These are phyloP conservation scores for Acanthochlamys bracteata DNA, from an alignment of 106 monocot species.

Conservation along the genomic window DNA sequence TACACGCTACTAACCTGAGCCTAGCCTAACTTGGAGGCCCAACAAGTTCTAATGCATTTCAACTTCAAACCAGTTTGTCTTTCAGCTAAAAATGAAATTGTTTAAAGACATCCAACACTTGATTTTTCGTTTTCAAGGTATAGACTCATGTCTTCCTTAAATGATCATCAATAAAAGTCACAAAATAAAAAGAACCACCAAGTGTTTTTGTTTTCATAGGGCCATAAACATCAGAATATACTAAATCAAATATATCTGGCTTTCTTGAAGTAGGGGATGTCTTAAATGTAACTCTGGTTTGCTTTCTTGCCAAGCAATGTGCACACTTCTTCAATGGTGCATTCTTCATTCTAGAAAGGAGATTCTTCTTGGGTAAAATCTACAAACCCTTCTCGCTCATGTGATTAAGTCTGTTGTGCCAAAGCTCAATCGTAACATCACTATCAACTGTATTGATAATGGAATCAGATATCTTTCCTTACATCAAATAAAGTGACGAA, in stretches of 20 bases:
- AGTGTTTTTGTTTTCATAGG: background rate
- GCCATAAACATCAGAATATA: background rate
- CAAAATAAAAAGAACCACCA: background rate
- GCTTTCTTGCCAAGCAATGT: background rate
- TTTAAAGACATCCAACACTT: background rate
- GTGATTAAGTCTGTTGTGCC: background rate
- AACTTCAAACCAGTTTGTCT: background rate
- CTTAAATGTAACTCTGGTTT: background rate
- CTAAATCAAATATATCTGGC: background rate
- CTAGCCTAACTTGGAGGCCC: too few relatives aligned
- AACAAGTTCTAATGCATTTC: constrained; percentile 1
- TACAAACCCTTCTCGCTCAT: background rate
- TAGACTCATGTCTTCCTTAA: background rate
- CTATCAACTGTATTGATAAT: background rate
- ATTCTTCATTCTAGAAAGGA: background rate
- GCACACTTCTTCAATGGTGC: background rate
- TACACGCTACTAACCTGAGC: too few relatives aligned
- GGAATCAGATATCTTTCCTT: background rate
- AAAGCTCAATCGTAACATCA: background rate
- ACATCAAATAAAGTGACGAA: background rate
- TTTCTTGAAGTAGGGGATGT: background rate
- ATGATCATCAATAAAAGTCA: constrained; percentile 1
- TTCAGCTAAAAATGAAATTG: background rate
- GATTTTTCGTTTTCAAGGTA: background rate
- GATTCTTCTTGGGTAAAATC: background rate